phyloP scores from a whole-genome alignment of 257 asterid genomes.

The Solanum pennellii region DNA sequence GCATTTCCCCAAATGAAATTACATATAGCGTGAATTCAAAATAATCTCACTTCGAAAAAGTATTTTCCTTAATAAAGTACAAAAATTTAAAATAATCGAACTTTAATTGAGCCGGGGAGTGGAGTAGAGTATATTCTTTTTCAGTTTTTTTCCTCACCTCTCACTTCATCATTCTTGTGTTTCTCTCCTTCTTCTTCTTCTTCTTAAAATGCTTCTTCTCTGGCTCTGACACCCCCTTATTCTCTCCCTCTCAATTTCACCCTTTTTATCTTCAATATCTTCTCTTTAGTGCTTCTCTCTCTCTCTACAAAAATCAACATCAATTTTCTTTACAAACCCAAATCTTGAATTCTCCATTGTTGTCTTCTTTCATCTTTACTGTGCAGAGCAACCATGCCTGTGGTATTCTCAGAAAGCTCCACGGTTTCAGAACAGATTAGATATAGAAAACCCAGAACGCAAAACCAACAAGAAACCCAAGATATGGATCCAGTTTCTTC shows the following conservation, averaged over 20 bases:
- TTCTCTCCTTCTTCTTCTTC: not conserved
- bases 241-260: not conserved
- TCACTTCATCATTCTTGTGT: not conserved
- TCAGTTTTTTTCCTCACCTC: not conserved
- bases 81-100: no score
- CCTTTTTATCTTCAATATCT: not conserved
- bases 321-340: not conserved
- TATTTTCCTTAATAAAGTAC: fast-evolving
- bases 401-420: slow-evolving; percentile 22
- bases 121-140: not conserved
- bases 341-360: not conserved
- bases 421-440: slow-evolving; percentile 29
- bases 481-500: slow-evolving; percentile 38
- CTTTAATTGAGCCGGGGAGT: fast-evolving
- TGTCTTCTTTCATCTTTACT: not conserved
- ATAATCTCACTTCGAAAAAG: fast-evolving
- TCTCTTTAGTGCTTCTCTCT: not conserved
- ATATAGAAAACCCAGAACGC: slow-evolving; percentile 48
- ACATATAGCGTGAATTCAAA: no score
- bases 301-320: not conserved
- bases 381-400: slow-evolving; percentile 8
- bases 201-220: not conserved
- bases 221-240: not conserved
- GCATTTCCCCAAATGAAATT: no score
- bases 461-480: slow-evolving; percentile 8